phyloP scores from a whole-genome alignment of 306 rosid genomes.

The Echinosophora koreensis region DNA sequence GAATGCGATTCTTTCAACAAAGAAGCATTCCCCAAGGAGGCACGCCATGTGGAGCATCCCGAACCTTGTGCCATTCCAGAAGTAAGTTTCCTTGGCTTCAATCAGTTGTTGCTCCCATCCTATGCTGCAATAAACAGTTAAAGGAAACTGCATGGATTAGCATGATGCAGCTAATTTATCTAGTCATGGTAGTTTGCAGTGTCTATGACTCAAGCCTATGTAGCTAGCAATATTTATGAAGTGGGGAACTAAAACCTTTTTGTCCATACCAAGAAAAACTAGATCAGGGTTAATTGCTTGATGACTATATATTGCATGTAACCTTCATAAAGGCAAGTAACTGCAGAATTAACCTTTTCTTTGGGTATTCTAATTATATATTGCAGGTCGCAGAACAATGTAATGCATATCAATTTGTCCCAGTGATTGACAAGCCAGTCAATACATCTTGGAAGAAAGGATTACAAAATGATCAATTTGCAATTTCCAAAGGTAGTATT shows the following conservation, averaged over 20 bases:
- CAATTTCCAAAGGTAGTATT: conserved; percentile 56
- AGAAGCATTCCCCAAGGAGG: conserved; percentile 29
- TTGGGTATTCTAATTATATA: conserved; percentile 20
- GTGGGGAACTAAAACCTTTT: conserved; percentile 1
- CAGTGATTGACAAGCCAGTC: conserved; percentile 61
- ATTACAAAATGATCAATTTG: conserved; percentile 47
- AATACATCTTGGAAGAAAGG: conserved; percentile 61
- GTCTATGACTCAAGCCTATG: background rate
- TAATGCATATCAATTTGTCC: conserved; percentile 43
- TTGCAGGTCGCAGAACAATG: conserved; percentile 55
- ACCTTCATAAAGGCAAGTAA: no score
- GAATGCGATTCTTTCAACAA: conserved; percentile 57
- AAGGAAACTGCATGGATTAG: conserved; percentile 26
- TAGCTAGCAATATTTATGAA: background rate
- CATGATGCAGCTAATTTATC: conserved; percentile 27
- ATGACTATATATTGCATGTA: conserved; percentile 50
- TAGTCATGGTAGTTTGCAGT: background rate
- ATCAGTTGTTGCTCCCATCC: conserved; percentile 12
- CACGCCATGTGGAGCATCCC: conserved; percentile 44
- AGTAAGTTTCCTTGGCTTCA: conserved; percentile 58
- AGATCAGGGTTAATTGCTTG: conserved; percentile 20
- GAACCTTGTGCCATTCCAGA: conserved; percentile 46
- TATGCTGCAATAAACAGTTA: conserved; percentile 21
- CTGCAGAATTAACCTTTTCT: conserved; percentile 11
- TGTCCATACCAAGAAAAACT: background rate